Evolutionary conservation across 352 stramenopile genomes (phyloP).

Genomic region (Pythium vanterpoolii): DNA sequence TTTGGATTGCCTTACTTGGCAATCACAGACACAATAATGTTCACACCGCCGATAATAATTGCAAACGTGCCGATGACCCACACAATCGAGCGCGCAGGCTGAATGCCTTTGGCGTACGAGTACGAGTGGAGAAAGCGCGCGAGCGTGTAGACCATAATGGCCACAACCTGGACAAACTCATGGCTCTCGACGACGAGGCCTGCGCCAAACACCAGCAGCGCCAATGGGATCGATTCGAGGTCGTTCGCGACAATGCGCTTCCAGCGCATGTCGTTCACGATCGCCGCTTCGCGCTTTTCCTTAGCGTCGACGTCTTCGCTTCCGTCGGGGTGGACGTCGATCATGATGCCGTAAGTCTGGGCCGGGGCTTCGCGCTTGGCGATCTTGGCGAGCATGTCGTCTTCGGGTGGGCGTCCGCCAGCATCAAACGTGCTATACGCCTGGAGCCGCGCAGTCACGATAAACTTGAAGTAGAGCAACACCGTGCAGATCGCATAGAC

Average conservation of each 20-base stretch:
- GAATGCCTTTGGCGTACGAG: slow-evolving; percentile 38
- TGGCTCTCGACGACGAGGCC: slow-evolving; percentile 24
- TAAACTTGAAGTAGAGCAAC: slow-evolving; percentile 26
- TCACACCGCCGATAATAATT: not conserved
- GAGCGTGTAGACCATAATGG: slow-evolving; percentile 34
- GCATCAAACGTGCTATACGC: slow-evolving; percentile 30
- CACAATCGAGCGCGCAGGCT: slow-evolving; percentile 33
- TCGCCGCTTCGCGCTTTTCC: slow-evolving; percentile 21
- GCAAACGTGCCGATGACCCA: slow-evolving; percentile 17
- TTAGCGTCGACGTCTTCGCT: slow-evolving; percentile 15
- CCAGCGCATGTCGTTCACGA: slow-evolving; percentile 26
- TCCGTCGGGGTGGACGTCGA: not conserved
- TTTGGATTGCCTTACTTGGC: not conserved
- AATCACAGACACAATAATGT: slow-evolving; percentile 4
- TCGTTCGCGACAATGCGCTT: slow-evolving; percentile 50
- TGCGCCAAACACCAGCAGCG: slow-evolving; percentile 33
- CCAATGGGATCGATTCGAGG: slow-evolving; percentile 47
- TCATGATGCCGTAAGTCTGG: slow-evolving; percentile 31
- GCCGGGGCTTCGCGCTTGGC: slow-evolving; percentile 19
- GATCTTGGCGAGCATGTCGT: slow-evolving; percentile 17
- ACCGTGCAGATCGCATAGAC: slow-evolving; percentile 11
- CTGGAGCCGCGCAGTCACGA: slow-evolving; percentile 31
- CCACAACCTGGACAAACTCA: slow-evolving; percentile 11
- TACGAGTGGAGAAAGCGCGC: slow-evolving; percentile 34
- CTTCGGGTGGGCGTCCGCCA: slow-evolving; percentile 31